Conservation (phyloP, 306 rosid genomes). For the Pyrus pyrifolia region DNA sequence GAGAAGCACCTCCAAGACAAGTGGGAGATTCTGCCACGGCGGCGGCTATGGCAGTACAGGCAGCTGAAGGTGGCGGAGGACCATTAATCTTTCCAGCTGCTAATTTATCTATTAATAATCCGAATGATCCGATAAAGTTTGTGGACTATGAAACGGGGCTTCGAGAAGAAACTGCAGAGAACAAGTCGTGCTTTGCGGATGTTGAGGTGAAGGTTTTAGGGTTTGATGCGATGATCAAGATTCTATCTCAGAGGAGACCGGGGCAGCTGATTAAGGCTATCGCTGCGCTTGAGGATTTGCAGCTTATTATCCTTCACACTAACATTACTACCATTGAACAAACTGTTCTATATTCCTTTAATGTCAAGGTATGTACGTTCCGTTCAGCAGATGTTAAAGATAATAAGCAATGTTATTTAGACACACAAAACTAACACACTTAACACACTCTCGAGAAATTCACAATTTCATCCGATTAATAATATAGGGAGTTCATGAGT, state of each 20-base stretch:
- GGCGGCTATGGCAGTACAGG: conserved; percentile 7
- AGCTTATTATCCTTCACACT: conserved; percentile 81
- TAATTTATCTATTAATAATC: conserved; percentile 18
- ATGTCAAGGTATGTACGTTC: conserved; percentile 57
- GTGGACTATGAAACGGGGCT: conserved; percentile 53
- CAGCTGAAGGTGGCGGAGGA: conserved; percentile 14
- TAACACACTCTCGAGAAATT: too few relatives aligned
- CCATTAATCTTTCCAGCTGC: conserved; percentile 32
- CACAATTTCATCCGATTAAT: too few relatives aligned
- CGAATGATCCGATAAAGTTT: conserved; percentile 50
- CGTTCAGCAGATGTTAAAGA: too few relatives aligned
- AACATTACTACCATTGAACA: conserved; percentile 96
- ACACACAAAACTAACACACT: too few relatives aligned
- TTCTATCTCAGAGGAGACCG: conserved; percentile 77
- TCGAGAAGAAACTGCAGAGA: conserved; percentile 76
- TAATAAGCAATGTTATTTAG: too few relatives aligned
- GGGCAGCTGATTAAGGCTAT: conserved; percentile 84
- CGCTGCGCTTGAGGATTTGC: conserved; percentile 95
- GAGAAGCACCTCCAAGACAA: conserved; percentile 51
- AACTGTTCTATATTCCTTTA: conserved; percentile 91
- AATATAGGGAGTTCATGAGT: too few relatives aligned
- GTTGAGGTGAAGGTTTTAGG: conserved; percentile 91
- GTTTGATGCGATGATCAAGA: conserved; percentile 86
- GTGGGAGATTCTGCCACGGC: conserved; percentile 17
- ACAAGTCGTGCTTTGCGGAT: conserved; percentile 86